These are phyloP conservation scores for Beauveria rudraprayagi DNA, from an alignment of 2,329 filamentous ascomycete genomes.

Conservation along the genomic window DNA sequence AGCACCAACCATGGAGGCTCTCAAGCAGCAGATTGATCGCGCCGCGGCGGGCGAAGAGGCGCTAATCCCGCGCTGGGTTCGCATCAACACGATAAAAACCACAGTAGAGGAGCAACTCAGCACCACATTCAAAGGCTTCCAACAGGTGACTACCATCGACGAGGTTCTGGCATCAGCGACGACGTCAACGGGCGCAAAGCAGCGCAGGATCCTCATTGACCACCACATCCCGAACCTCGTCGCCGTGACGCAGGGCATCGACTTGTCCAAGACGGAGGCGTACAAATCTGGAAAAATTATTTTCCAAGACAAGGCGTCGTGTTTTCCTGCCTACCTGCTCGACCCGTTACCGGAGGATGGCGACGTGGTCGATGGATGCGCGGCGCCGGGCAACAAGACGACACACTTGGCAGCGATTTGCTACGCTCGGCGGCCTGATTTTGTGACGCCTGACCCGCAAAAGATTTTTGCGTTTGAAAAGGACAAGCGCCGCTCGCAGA, in stretches of 20 bases:
- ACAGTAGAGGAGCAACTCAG: conserved; percentile 63
- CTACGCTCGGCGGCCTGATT: conserved; percentile 31
- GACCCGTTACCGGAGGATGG: conserved; percentile 59
- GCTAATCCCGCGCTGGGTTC: conserved; percentile 80
- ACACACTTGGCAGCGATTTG: conserved; percentile 82
- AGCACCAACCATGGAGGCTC: conserved; percentile 56
- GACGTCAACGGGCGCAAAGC: conserved; percentile 18
- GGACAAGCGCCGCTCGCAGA: conserved; percentile 61
- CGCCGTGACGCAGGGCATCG: conserved; percentile 63
- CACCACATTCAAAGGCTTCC: conserved; percentile 62
- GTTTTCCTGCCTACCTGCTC: conserved; percentile 86
- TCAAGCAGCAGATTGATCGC: conserved; percentile 51
- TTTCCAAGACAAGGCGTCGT: conserved; percentile 93
- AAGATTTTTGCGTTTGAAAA: conserved; percentile 73
- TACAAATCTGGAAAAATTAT: conserved; percentile 76
- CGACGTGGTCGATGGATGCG: conserved; percentile 84
- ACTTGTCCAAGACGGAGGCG: conserved; percentile 64
- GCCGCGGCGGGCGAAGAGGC: conserved; percentile 41
- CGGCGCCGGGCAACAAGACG: conserved; percentile 95
- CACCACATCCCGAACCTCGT: conserved; percentile 74
- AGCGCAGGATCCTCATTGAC: conserved; percentile 61
- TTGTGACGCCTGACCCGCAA: conserved; percentile 21
- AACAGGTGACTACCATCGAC: conserved; percentile 44
- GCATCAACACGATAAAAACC: conserved; percentile 72
- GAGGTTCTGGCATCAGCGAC: conserved; percentile 38